Base-by-base conservation (phyloP, 2,329 filamentous ascomycete species). In the Aspergillus floridensis region DNA sequence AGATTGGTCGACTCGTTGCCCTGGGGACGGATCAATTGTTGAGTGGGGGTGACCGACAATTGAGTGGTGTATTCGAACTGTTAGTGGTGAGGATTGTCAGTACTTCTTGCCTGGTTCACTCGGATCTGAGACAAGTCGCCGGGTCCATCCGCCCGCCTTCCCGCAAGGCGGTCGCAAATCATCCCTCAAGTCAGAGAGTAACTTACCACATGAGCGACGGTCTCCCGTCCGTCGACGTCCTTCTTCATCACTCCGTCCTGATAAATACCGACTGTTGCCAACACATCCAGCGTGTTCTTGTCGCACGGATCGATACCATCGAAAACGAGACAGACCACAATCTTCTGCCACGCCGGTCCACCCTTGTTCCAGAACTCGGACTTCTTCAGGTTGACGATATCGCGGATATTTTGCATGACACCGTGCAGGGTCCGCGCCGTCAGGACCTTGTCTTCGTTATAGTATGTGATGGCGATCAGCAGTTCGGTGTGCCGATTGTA, bases 351-450 rank as follows among this genome's bases (percentile, higher is more conserved):
- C 57, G 95, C 95, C 8, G 95, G 95, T 59, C 95, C 95, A 70
- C 95, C 95, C 81, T 96, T 96, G 82, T 98, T 97, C 95, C 95
- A 99, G 82, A 99, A 99, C 70, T 96, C 93, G 38, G 95, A 97
- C 80, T 96, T 97, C 81, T 98, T 98, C 65, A 98, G 83, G 80
- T 97, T 98, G 72, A 98, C 93, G 74, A 99, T 98, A 71, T 99
- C 95, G 63, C 93, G 90, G 70, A 98, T 96, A 76, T 98, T 98
- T 77, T 97, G 93, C 95, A 99, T 98, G 56, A 96, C 93, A 82
- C 93, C 92, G 77, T 98, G 93, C 57, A 98, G 83, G 1, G 95
- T 99, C 77, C 93, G 88, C 54, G 93, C 85, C 19, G 95, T 90
- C 66, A 99, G 82, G 32, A 92, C 87, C 82, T 98, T 98, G 81